Conservation (phyloP, 371 early-diverging fungal species). For the Mucor piriformis region DNA sequence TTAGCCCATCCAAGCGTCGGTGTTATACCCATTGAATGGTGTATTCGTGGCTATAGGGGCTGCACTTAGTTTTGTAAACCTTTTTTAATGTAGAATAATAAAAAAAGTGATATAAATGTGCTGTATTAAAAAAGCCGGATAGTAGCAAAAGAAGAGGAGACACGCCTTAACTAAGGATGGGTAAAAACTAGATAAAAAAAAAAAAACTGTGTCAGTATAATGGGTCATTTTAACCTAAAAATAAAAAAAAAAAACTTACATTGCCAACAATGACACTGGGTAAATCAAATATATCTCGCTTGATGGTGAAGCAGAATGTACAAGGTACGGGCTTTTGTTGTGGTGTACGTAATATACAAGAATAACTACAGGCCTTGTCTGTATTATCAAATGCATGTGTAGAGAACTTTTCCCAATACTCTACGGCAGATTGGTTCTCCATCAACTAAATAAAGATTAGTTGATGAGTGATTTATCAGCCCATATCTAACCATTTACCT, state of each 20-base stretch:
- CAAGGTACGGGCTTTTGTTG: slow-evolving; percentile 77
- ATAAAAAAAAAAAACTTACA: slow-evolving; percentile 34
- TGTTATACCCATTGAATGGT: slow-evolving; percentile 61
- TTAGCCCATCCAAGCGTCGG: slow-evolving; percentile 52
- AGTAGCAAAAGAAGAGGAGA: not conserved
- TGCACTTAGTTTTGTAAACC: slow-evolving; percentile 7
- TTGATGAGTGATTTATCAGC: not conserved
- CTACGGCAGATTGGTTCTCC: slow-evolving; percentile 88
- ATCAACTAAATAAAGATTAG: slow-evolving; percentile 66
- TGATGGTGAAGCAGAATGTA: slow-evolving; percentile 91
- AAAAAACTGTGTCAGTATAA: too few species aligned
- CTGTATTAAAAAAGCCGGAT: too few species aligned
- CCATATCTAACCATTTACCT: slow-evolving; percentile 28
- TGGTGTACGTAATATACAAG: slow-evolving; percentile 74
- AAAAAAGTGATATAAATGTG: not conserved
- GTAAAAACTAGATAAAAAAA: slow-evolving; percentile 37
- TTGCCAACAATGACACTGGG: slow-evolving; percentile 87
- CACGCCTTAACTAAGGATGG: slow-evolving; percentile 44
- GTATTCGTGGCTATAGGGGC: slow-evolving; percentile 29
- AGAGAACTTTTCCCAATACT: slow-evolving; percentile 93
- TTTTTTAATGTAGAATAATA: not conserved
- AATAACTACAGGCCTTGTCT: slow-evolving; percentile 75
- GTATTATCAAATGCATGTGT: slow-evolving; percentile 89
- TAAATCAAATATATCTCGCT: slow-evolving; percentile 90
- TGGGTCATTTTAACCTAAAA: not conserved